These are phyloP conservation scores for Mucor mucedo DNA, from an alignment of 371 early-diverging fungal genomes.

Conservation along the genomic window DNA sequence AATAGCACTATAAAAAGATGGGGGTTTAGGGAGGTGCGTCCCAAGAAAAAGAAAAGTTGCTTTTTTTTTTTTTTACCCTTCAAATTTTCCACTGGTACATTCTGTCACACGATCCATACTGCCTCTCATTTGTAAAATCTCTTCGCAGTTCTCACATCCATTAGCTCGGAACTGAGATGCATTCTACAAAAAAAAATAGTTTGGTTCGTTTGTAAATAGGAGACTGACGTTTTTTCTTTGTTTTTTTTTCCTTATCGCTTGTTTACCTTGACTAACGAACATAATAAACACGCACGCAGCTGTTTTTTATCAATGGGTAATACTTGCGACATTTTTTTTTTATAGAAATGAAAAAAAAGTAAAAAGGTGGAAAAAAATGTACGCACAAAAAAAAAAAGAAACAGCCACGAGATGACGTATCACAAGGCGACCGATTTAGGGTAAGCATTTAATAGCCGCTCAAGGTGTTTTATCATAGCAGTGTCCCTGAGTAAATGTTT, in stretches of 20 bases:
- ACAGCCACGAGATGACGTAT: conserved; percentile 1
- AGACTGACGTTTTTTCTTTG: neutral
- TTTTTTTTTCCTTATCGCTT: conserved; percentile 3
- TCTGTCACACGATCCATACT: conserved; percentile 72
- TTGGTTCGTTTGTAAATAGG: conserved; percentile 11
- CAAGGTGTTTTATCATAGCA: no score
- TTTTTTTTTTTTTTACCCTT: conserved; percentile 64
- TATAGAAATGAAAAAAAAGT: neutral
- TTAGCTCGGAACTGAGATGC: conserved; percentile 74
- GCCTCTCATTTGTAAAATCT: conserved; percentile 78
- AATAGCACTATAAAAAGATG: conserved; percentile 54
- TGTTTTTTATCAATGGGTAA: conserved; percentile 79
- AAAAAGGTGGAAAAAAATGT: neutral
- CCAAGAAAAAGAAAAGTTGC: neutral
- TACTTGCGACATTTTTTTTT: conserved; percentile 58
- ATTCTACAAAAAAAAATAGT: conserved; percentile 49
- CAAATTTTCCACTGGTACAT: conserved; percentile 89
- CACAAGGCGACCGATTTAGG: neutral
- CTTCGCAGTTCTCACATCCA: conserved; percentile 96
- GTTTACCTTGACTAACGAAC: conserved; percentile 87
- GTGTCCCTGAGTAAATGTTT: no score
- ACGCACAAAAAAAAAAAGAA: neutral
- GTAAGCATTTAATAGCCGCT: no score
- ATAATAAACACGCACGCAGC: conserved; percentile 91
- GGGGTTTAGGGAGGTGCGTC: no score